Conservation (phyloP, 2,329 filamentous ascomycete genomes). For the Monosporascus sp. region DNA sequence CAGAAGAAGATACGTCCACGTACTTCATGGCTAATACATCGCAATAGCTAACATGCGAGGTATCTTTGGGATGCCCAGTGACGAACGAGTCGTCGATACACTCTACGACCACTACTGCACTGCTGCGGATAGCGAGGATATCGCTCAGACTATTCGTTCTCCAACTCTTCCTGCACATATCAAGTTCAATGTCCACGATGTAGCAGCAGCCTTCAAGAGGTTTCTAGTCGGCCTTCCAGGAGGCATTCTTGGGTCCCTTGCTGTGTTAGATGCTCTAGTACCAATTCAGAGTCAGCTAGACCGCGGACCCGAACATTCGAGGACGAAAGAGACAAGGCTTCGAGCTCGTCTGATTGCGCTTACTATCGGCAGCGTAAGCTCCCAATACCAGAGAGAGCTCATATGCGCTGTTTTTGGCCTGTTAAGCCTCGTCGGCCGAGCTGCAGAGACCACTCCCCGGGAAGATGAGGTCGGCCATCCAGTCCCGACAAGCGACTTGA, state of each 20-base stretch:
- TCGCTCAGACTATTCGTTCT: slow-evolving; percentile 54
- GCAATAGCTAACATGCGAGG: slow-evolving; percentile 44
- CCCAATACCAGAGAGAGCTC: slow-evolving; percentile 55
- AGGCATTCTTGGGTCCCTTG: slow-evolving; percentile 59
- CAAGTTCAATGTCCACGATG: slow-evolving; percentile 55
- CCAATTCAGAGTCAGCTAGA: slow-evolving; percentile 54
- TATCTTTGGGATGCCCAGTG: slow-evolving; percentile 60
- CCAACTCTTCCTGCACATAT: slow-evolving; percentile 58
- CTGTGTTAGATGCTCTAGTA: slow-evolving; percentile 58
- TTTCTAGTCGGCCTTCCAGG: slow-evolving; percentile 60
- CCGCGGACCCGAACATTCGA: slow-evolving; percentile 44
- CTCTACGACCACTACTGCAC: slow-evolving; percentile 62
- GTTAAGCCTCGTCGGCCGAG: slow-evolving; percentile 54
- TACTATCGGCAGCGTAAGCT: slow-evolving; percentile 55
- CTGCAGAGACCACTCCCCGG: slow-evolving; percentile 48
- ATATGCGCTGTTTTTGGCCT: slow-evolving; percentile 65
- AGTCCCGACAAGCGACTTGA: slow-evolving; percentile 52
- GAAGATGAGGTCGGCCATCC: slow-evolving; percentile 49
- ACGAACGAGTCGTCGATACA: slow-evolving; percentile 47
- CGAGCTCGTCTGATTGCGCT: slow-evolving; percentile 63
- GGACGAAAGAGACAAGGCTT: slow-evolving; percentile 50
- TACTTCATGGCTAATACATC: background rate
- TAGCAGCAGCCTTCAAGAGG: slow-evolving; percentile 63
- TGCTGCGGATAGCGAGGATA: slow-evolving; percentile 41
- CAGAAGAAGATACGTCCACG: background rate